Evolutionary conservation across 331 rosid species (phyloP).

Genomic region (Phaseolus coccineus): DNA sequence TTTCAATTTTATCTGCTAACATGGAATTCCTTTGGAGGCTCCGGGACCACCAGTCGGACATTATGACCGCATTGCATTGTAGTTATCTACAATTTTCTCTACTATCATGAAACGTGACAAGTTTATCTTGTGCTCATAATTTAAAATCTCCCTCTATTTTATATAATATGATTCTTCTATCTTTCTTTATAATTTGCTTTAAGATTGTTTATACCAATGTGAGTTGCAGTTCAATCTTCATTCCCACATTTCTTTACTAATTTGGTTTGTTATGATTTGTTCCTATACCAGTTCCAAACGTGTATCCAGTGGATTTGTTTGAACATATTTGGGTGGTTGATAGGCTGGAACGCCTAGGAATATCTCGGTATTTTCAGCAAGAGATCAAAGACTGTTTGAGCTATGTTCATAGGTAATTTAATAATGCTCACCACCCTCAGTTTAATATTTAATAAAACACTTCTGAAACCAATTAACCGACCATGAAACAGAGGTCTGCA

Average conservation of each 20-base stretch:
- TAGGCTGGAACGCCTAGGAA: slow-evolving; percentile 84
- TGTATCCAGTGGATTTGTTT: slow-evolving; percentile 85
- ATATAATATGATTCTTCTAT: not conserved
- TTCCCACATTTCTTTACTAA: not conserved
- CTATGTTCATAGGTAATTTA: slow-evolving; percentile 68
- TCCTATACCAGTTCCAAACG: slow-evolving; percentile 68
- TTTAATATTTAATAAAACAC: not conserved
- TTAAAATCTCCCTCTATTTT: not conserved
- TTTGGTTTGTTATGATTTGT: not conserved
- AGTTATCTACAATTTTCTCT: too few species aligned
- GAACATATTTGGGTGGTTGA: slow-evolving; percentile 87
- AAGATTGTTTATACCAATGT: not conserved
- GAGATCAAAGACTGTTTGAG: slow-evolving; percentile 66
- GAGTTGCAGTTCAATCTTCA: not conserved
- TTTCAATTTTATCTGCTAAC: not conserved
- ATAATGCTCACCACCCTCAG: not conserved
- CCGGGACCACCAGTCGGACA: too few species aligned
- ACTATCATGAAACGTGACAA: too few species aligned
- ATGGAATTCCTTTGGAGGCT: too few species aligned
- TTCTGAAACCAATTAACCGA: not conserved
- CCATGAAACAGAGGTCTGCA: not conserved
- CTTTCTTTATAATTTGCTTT: not conserved
- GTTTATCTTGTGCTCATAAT: too few species aligned
- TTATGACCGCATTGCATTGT: too few species aligned
- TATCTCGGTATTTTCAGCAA: slow-evolving; percentile 65